These are phyloP conservation scores for Plasmodium cynomolgi DNA, from an alignment of 169 alveolate species.

Conservation along the genomic window DNA sequence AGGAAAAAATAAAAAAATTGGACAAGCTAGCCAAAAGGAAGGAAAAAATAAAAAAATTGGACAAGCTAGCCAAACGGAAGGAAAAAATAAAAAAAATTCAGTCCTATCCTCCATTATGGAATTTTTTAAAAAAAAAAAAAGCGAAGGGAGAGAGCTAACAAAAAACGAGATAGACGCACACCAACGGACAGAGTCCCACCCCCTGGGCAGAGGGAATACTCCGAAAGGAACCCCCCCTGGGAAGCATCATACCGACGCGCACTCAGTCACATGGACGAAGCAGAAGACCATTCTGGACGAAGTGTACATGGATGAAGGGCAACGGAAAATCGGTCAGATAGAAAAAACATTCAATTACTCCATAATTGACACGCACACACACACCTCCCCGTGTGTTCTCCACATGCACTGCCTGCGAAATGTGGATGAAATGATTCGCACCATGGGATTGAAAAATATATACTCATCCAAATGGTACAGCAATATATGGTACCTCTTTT, in stretches of 20 bases:
- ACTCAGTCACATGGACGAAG: slow-evolving; percentile 29
- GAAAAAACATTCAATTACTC: slow-evolving; percentile 69
- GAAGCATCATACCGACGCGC: neutral
- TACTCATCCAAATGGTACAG: slow-evolving; percentile 62
- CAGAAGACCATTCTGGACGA: slow-evolving; percentile 45
- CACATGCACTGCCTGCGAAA: slow-evolving; percentile 71
- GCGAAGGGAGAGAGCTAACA: neutral
- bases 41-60: no score
- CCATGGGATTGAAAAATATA: slow-evolving; percentile 55
- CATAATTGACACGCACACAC: slow-evolving; percentile 46
- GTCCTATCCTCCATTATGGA: neutral
- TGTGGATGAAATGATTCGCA: slow-evolving; percentile 22
- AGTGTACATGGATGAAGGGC: slow-evolving; percentile 18
- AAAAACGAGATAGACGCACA: neutral
- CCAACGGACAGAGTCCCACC: neutral
- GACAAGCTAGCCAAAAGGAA: neutral
- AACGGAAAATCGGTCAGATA: slow-evolving; percentile 54
- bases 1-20: neutral
- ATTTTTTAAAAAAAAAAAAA: slow-evolving; percentile 20
- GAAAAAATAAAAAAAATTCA: neutral
- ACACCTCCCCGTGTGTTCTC: slow-evolving; percentile 63
- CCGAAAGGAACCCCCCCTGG: neutral
- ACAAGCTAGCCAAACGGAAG: neutral
- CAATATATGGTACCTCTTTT: slow-evolving; percentile 59
- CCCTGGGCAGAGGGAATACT: neutral